Percentiles rank a stretch among this genome's conserved stretches.
Evolutionary conservation across 306 rosid genomes (phyloP).

Genomic region (Prinsepia uniflora): DNA sequence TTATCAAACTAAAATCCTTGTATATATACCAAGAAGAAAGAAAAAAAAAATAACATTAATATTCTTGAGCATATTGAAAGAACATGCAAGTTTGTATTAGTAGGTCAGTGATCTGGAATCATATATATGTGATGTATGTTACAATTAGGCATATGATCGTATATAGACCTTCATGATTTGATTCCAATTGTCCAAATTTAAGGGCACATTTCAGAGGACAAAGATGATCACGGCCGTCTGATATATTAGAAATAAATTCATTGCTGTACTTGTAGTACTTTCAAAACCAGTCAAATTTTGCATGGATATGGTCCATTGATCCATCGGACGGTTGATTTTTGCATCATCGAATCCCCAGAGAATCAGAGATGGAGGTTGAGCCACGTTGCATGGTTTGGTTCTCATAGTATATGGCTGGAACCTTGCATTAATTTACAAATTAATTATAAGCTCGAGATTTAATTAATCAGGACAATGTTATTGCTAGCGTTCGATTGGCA

Average conservation of each 20-base stretch:
- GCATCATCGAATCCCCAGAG: slow-evolving; percentile 12
- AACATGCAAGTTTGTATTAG: not conserved
- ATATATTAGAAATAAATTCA: slow-evolving; percentile 36
- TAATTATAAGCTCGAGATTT: not conserved
- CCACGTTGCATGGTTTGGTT: slow-evolving; percentile 29
- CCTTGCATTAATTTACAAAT: too few species aligned
- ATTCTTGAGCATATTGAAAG: not conserved
- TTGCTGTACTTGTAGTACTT: slow-evolving; percentile 62
- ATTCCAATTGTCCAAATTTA: slow-evolving; percentile 63
- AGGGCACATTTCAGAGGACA: slow-evolving; percentile 44
- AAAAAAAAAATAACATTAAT: not conserved
- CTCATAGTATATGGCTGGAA: not conserved
- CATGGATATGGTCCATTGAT: not conserved
- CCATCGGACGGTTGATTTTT: slow-evolving; percentile 12
- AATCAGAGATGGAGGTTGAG: slow-evolving; percentile 11
- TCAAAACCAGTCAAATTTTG: slow-evolving; percentile 35
- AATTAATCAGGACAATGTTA: slow-evolving; percentile 1
- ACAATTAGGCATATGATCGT: slow-evolving; percentile 23
- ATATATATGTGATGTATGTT: slow-evolving; percentile 26
- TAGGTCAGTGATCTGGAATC: slow-evolving; percentile 32
- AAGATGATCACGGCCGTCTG: slow-evolving; percentile 32
- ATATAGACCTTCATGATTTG: slow-evolving; percentile 41
- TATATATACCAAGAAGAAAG: not conserved
- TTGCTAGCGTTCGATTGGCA: not conserved
- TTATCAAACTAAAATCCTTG: not conserved